These are phyloP conservation scores for Talaromyces sp. DNA, from an alignment of 2,329 filamentous ascomycete species.

Conservation along the genomic window DNA sequence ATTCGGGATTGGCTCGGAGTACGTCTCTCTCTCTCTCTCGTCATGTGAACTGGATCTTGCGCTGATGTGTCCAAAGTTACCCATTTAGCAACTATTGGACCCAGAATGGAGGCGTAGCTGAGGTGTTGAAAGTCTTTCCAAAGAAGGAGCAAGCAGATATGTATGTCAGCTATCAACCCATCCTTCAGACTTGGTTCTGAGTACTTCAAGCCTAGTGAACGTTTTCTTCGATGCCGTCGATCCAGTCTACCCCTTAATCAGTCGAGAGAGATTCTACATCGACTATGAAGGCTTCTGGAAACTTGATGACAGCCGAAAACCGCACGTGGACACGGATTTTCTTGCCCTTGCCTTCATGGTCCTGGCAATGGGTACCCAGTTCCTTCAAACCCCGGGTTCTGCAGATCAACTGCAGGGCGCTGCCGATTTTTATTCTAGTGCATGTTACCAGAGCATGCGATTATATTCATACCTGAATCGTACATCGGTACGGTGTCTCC, in stretches of 20 bases:
- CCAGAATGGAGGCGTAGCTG: conserved; percentile 16
- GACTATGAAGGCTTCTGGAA: conserved; percentile 19
- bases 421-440: conserved; percentile 20
- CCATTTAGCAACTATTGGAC: conserved; percentile 19
- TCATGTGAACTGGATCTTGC: not conserved
- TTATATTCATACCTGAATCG: conserved; percentile 19
- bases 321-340: conserved; percentile 16
- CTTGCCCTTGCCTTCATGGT: conserved; percentile 19
- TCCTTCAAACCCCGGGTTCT: conserved; percentile 9
- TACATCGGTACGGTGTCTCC: conserved; percentile 16
- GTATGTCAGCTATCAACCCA: conserved; percentile 1
- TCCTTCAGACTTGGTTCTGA: not conserved
- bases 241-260: conserved; percentile 17
- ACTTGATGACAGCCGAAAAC: conserved; percentile 7
- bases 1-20: conserved; percentile 17
- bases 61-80: conserved; percentile 13
- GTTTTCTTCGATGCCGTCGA: conserved; percentile 19
- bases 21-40: not conserved
- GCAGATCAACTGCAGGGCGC: not conserved
- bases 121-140: conserved; percentile 16
- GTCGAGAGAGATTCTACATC: conserved; percentile 13
- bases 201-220: conserved; percentile 11
- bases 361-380: conserved; percentile 19
- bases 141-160: conserved; percentile 19
- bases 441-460: conserved; percentile 18